Evolutionary conservation across 305 asterid species (phyloP).

Genomic region (Plantago lanceolata): DNA sequence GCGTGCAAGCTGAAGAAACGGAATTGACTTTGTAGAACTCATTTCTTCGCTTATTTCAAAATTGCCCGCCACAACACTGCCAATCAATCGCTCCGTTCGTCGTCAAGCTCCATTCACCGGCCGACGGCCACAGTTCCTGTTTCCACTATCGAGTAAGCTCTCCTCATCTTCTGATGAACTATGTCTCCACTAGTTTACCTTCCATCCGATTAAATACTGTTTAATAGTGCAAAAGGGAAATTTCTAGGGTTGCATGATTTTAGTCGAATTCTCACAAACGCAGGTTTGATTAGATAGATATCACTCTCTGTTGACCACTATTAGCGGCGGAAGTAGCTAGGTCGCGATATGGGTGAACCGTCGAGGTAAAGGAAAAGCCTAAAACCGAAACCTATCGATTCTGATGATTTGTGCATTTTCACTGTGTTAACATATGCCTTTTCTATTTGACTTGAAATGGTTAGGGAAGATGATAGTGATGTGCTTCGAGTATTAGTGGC

Average conservation of each 20-base stretch:
- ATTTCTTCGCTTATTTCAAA: conserved; percentile 20
- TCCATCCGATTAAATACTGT: background rate
- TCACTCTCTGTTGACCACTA: conserved; percentile 19
- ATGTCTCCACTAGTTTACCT: background rate
- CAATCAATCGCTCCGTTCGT: conserved; percentile 12
- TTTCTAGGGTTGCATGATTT: background rate
- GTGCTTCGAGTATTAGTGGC: conserved; percentile 79
- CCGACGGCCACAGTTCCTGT: background rate
- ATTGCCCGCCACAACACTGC: conserved; percentile 39
- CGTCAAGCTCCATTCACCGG: conserved; percentile 10
- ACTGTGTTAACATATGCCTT: conserved; percentile 5
- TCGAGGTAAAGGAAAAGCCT: conserved; percentile 32
- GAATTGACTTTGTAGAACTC: background rate
- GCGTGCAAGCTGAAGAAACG: background rate
- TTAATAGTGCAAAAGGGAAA: background rate
- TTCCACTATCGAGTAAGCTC: background rate
- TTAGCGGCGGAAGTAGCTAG: conserved; percentile 20
- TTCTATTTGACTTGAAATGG: conserved; percentile 3
- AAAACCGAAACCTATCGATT: background rate
- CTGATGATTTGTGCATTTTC: conserved; percentile 2
- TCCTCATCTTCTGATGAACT: background rate
- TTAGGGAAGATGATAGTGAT: conserved; percentile 53
- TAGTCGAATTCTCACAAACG: background rate
- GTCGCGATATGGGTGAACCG: conserved; percentile 37
- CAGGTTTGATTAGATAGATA: background rate